These are phyloP conservation scores for Aspergillus baeticus DNA, from an alignment of 495 filamentous ascomycete species.

Conservation along the genomic window DNA sequence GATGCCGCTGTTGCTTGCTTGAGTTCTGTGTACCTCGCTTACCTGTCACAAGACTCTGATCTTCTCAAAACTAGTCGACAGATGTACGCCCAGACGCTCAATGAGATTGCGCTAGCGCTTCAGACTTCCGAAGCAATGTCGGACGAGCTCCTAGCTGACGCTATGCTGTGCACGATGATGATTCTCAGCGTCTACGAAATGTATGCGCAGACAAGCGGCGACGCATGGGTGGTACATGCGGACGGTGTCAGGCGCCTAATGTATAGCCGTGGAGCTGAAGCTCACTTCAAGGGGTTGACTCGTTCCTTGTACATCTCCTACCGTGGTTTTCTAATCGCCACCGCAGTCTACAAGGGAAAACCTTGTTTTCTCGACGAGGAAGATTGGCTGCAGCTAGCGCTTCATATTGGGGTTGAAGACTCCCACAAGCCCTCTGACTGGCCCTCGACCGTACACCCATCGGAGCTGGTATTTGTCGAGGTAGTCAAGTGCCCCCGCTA, in stretches of 20 bases:
- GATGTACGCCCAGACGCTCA: constrained; percentile 29
- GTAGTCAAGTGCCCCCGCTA: constrained; percentile 33
- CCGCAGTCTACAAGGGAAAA: constrained; percentile 26
- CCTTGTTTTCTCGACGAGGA: constrained; percentile 32
- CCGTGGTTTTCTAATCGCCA: constrained; percentile 33
- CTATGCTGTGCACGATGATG: constrained; percentile 33
- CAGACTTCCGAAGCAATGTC: constrained; percentile 22
- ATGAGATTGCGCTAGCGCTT: constrained; percentile 24
- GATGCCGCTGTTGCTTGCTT: constrained; percentile 32
- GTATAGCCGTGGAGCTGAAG: constrained; percentile 24
- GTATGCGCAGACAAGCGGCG: constrained; percentile 30
- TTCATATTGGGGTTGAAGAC: constrained; percentile 25
- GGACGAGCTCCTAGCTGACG: constrained; percentile 12
- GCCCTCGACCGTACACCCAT: constrained; percentile 3
- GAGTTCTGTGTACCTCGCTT: constrained; percentile 30
- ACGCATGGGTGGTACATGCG: constrained; percentile 34
- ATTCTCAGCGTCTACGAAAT: constrained; percentile 40
- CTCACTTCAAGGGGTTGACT: constrained; percentile 22
- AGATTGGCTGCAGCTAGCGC: constrained; percentile 29
- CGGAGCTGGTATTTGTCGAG: constrained; percentile 26
- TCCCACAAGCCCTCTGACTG: constrained; percentile 18
- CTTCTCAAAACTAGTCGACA: constrained; percentile 26
- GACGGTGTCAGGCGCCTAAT: constrained; percentile 32
- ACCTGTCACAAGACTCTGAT: constrained; percentile 24
- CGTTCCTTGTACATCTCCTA: constrained; percentile 32